phyloP scores from a whole-genome alignment of 352 stramenopile species.

The Globisporangium viniferum region DNA sequence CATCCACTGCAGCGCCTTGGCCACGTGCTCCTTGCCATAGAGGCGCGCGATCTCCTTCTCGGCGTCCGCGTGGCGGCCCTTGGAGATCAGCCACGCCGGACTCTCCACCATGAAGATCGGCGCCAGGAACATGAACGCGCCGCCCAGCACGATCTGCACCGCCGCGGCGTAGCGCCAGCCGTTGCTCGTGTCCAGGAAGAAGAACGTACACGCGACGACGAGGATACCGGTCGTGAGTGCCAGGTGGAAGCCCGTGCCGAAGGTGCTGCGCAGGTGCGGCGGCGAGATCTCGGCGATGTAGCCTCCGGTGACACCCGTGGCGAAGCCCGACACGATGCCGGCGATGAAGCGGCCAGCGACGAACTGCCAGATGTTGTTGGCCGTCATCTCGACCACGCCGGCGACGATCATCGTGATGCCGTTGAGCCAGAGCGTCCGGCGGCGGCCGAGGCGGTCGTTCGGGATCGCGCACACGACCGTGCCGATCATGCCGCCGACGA shows the following conservation, averaged over 20 bases:
- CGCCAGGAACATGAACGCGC: slow-evolving; percentile 23
- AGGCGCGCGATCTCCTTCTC: slow-evolving; percentile 26
- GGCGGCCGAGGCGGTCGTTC: no score
- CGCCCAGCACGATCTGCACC: slow-evolving; percentile 32
- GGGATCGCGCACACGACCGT: slow-evolving; percentile 19
- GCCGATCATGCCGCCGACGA: slow-evolving; percentile 41
- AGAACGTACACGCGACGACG: slow-evolving; percentile 45
- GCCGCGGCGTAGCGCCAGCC: slow-evolving; percentile 43
- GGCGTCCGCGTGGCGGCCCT: slow-evolving; percentile 28
- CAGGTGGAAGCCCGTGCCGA: slow-evolving; percentile 41
- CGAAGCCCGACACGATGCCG: slow-evolving; percentile 35
- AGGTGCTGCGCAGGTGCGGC: slow-evolving; percentile 28
- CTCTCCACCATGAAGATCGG: slow-evolving; percentile 34
- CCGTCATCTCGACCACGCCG: slow-evolving; percentile 27
- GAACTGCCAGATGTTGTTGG: slow-evolving; percentile 30
- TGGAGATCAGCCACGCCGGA: slow-evolving; percentile 35
- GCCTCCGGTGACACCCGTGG: slow-evolving; percentile 22
- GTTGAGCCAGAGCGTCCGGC: slow-evolving; percentile 10
- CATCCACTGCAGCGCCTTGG: slow-evolving; percentile 26
- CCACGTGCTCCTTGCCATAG: slow-evolving; percentile 31
- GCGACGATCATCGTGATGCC: slow-evolving; percentile 28
- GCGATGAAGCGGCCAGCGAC: slow-evolving; percentile 34
- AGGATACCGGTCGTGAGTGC: slow-evolving; percentile 46
- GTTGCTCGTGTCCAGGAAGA: slow-evolving; percentile 42
- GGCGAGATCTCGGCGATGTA: slow-evolving; percentile 56